Evolutionary conservation across 768 basidiomycete genomes (phyloP).

Genomic region (Crepidotus variabilis): DNA sequence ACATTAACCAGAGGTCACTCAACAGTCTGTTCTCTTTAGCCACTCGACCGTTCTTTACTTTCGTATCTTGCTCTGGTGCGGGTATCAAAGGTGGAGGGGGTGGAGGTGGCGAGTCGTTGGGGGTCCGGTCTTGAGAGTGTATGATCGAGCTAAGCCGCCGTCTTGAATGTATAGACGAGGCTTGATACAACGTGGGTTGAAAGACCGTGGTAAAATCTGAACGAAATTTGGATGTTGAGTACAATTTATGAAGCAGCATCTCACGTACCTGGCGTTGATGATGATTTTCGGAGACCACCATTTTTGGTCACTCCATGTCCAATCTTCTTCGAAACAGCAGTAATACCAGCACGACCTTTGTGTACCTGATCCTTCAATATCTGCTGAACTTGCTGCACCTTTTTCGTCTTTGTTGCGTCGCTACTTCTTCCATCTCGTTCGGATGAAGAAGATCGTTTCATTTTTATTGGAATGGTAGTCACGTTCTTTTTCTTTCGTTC

Average conservation of each 20-base stretch:
- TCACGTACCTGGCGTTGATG: constrained; percentile 64
- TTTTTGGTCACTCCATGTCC: constrained; percentile 64
- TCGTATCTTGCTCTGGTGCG: constrained; percentile 26
- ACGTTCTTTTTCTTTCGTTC: constrained; percentile 12
- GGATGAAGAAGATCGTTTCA: constrained; percentile 35
- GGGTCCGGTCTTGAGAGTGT: constrained; percentile 31
- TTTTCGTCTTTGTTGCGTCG: constrained; percentile 61
- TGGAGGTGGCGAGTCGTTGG: constrained; percentile 35
- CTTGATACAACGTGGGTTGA: constrained; percentile 58
- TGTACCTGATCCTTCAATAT: constrained; percentile 72
- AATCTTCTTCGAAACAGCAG: constrained; percentile 74
- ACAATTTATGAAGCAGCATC: not conserved
- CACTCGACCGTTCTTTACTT: constrained; percentile 34
- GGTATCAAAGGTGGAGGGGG: constrained; percentile 44
- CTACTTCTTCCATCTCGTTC: constrained; percentile 24
- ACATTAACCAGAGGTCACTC: constrained; percentile 90
- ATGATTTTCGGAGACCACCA: constrained; percentile 53
- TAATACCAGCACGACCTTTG: constrained; percentile 68
- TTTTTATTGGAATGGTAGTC: constrained; percentile 18
- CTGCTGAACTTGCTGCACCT: constrained; percentile 70
- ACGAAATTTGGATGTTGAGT: not conserved
- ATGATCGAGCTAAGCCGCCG: constrained; percentile 51
- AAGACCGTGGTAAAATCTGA: constrained; percentile 70
- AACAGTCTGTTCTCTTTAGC: constrained; percentile 66
- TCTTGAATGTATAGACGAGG: constrained; percentile 84